Percentiles rank a stretch among this genome's conserved stretches.
Conservation (phyloP, 305 asterid genomes). For the Fraxinus dipetala region DNA sequence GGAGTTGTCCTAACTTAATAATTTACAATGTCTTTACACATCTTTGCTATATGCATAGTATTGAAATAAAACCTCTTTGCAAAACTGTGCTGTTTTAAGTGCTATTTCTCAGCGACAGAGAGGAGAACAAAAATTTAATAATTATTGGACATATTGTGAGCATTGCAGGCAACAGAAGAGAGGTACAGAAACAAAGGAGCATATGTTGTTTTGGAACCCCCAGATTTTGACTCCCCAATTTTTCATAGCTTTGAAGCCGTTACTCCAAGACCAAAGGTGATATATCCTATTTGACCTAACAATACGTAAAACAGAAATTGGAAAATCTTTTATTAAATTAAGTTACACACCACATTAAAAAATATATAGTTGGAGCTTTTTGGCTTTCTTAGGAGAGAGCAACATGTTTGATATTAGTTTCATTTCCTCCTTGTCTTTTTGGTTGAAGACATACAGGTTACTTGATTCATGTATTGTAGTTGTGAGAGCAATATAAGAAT, state of each 20-base stretch:
- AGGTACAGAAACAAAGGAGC: conserved; percentile 89
- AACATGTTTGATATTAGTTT: not conserved
- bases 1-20: not conserved
- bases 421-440: not conserved
- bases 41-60: not conserved
- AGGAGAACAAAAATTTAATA: conserved; percentile 15
- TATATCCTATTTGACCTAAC: conserved; percentile 4
- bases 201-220: conserved; percentile 76
- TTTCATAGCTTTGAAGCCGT: conserved; percentile 83
- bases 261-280: conserved; percentile 88
- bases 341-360: not conserved
- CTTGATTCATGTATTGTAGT: not conserved
- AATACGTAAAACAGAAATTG: conserved; percentile 2
- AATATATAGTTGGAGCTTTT: not conserved
- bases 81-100: not conserved
- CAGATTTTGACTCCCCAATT: conserved; percentile 59
- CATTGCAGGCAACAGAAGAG: conserved; percentile 77
- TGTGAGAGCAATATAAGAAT: not conserved
- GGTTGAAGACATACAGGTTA: not conserved
- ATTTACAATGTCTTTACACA: not conserved
- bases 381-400: not conserved
- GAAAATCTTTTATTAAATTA: not conserved
- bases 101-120: not conserved
- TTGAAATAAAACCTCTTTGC: not conserved
- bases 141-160: conserved; percentile 15